A percentile compares a stretch with the other conserved stretches of the same genome.
phyloP scores from a whole-genome alignment of 805 yeast species.

The Lipomyces yamanashiensis region DNA sequence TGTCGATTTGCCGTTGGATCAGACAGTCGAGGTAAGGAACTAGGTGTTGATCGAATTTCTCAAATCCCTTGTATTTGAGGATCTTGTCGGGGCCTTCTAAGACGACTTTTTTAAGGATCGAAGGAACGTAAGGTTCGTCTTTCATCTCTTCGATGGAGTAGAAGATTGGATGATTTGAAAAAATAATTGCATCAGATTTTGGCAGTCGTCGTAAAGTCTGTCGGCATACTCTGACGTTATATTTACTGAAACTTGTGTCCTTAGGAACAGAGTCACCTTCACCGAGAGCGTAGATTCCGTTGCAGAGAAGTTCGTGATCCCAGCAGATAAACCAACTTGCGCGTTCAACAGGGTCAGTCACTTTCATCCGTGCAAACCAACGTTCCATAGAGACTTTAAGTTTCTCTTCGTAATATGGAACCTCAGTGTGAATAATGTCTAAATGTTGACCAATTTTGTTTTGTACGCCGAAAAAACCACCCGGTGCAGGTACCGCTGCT shows the following conservation, averaged over 20 bases:
- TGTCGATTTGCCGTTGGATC: slow-evolving; percentile 61
- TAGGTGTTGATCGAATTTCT: slow-evolving; percentile 62
- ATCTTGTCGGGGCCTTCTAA: slow-evolving; percentile 71
- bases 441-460: slow-evolving; percentile 64
- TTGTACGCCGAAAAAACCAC: slow-evolving; percentile 70
- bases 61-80: slow-evolving; percentile 66
- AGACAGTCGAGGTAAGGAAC: slow-evolving; percentile 60
- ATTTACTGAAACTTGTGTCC: slow-evolving; percentile 55
- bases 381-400: slow-evolving; percentile 72
- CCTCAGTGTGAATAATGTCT: slow-evolving; percentile 68
- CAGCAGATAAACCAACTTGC: slow-evolving; percentile 77
- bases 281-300: slow-evolving; percentile 58
- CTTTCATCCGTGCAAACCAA: slow-evolving; percentile 68
- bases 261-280: slow-evolving; percentile 54
- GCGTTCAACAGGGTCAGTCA: slow-evolving; percentile 68
- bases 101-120: slow-evolving; percentile 63
- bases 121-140: slow-evolving; percentile 73
- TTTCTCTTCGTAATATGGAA: slow-evolving; percentile 71
- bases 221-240: slow-evolving; percentile 72
- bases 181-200: slow-evolving; percentile 65
- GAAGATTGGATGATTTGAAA: slow-evolving; percentile 77
- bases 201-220: slow-evolving; percentile 74
- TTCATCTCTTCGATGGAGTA: slow-evolving; percentile 77
- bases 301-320: slow-evolving; percentile 66
- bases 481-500: slow-evolving; percentile 80